Evolutionary conservation across 306 rosid genomes (phyloP).

Genomic region (Acacia melanoxylon): DNA sequence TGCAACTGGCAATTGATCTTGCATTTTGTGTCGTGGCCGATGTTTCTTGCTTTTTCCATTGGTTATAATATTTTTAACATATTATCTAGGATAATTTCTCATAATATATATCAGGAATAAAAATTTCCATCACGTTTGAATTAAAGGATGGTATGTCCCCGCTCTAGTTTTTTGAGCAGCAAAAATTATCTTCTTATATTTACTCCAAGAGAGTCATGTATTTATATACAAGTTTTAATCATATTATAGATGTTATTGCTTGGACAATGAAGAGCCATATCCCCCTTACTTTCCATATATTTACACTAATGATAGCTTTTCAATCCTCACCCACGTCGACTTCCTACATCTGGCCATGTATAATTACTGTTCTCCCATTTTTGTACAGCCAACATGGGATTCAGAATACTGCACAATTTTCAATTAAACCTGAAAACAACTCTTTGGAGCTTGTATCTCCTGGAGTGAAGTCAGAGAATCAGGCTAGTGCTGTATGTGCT

Average conservation of each 20-base stretch:
- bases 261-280: background rate
- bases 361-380: constrained; percentile 24
- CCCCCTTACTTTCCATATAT: background rate
- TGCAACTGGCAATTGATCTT: constrained; percentile 10
- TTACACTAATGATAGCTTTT: background rate
- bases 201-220: background rate
- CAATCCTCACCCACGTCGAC: background rate
- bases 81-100: constrained; percentile 13
- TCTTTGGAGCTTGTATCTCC: constrained; percentile 83
- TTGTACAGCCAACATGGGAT: constrained; percentile 57
- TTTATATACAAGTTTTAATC: background rate
- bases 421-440: constrained; percentile 55
- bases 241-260: background rate
- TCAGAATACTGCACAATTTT: constrained; percentile 51
- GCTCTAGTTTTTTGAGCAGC: background rate
- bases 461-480: constrained; percentile 61
- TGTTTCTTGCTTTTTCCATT: constrained; percentile 19
- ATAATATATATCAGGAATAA: constrained; percentile 7
- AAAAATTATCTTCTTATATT: background rate
- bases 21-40: constrained; percentile 14
- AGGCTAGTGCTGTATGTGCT: constrained; percentile 43
- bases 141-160: background rate
- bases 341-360: background rate
- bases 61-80: constrained; percentile 10
- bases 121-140: background rate